Evolutionary conservation across 306 rosid species (phyloP).

Genomic region (Myrica gale): DNA sequence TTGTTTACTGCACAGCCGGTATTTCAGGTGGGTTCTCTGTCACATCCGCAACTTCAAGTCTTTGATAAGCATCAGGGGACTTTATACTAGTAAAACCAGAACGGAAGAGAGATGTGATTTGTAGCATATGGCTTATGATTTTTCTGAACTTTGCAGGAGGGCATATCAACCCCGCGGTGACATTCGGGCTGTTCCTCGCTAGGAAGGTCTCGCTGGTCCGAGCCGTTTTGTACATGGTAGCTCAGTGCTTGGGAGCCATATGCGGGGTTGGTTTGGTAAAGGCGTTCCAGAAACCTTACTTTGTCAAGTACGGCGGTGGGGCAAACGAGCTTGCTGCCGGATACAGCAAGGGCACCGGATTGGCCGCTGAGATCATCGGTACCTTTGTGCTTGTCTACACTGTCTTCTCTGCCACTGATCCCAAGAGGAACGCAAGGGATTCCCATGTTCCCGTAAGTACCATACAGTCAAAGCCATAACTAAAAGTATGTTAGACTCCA

Average conservation of each 20-base stretch:
- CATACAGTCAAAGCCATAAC: neutral
- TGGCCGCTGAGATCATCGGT: slow-evolving; percentile 49
- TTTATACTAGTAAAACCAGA: neutral
- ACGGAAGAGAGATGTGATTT: neutral
- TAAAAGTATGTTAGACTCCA: neutral
- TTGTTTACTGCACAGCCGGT: slow-evolving; percentile 35
- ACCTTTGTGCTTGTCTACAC: slow-evolving; percentile 54
- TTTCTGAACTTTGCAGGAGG: slow-evolving; percentile 31
- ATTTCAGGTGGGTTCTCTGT: slow-evolving; percentile 25
- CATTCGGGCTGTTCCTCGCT: slow-evolving; percentile 43
- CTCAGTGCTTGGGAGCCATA: slow-evolving; percentile 47
- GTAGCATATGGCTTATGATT: neutral
- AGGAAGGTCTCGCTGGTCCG: slow-evolving; percentile 46
- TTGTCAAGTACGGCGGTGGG: slow-evolving; percentile 40
- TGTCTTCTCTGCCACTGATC: slow-evolving; percentile 53
- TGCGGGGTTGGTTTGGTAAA: slow-evolving; percentile 50
- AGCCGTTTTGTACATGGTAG: slow-evolving; percentile 38
- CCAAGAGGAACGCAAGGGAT: slow-evolving; percentile 45
- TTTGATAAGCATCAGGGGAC: neutral
- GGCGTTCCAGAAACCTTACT: slow-evolving; percentile 33
- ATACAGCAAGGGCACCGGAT: slow-evolving; percentile 40
- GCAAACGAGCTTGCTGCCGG: slow-evolving; percentile 35
- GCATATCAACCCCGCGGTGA: slow-evolving; percentile 53
- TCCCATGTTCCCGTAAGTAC: slow-evolving; percentile 44
- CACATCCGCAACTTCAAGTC: neutral